Evolutionary conservation across 192 early-diverging fungal genomes (phyloP).

Genomic region (Rhizophagus prolifer): DNA sequence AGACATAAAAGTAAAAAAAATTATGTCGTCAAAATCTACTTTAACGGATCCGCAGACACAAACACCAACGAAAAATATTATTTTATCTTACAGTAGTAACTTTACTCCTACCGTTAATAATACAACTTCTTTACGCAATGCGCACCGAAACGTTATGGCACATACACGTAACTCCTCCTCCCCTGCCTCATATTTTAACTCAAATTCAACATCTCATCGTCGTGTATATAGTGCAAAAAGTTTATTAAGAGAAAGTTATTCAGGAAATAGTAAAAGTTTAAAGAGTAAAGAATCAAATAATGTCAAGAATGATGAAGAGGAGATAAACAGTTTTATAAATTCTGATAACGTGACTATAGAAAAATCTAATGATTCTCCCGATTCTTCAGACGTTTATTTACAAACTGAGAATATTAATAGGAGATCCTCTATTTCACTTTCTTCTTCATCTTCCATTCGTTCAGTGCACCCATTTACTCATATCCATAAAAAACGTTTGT

Average conservation of each 20-base stretch:
- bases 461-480: constrained; percentile 11
- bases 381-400: background rate
- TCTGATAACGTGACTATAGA: background rate
- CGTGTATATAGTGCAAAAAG: constrained; percentile 7
- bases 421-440: background rate
- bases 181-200: background rate
- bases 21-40: no score
- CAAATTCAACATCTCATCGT: background rate
- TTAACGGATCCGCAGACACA: background rate
- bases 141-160: background rate
- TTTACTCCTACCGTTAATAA: background rate
- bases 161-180: background rate
- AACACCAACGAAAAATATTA: background rate
- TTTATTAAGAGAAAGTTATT: background rate
- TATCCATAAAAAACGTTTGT: constrained; percentile 26
- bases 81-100: background rate
- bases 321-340: background rate
- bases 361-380: background rate
- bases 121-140: background rate
- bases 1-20: no score
- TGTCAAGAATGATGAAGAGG: background rate
- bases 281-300: background rate
- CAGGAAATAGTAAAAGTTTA: background rate
- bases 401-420: background rate
- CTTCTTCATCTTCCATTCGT: constrained; percentile 12